phyloP scores from a whole-genome alignment of 164 flowering plant genomes.

The Taxillus chinensis region DNA sequence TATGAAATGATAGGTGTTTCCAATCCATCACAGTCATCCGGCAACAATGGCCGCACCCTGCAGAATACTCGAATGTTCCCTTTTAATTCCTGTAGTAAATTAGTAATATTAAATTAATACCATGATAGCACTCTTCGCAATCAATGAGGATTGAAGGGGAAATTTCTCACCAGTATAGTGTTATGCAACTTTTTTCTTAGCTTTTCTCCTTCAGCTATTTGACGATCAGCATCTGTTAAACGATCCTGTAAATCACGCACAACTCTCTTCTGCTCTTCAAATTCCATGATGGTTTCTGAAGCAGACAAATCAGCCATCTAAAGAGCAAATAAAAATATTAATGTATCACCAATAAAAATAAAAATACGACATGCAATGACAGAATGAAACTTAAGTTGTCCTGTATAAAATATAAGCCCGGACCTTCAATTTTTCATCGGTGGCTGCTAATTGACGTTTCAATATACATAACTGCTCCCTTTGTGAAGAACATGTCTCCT shows the following conservation, averaged over 20 bases:
- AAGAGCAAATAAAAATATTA: background rate
- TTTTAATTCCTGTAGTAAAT: conserved; percentile 28
- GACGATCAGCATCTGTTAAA: conserved; percentile 20
- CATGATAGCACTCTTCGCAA: background rate
- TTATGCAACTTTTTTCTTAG: conserved; percentile 31
- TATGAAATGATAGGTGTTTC: conserved; percentile 14
- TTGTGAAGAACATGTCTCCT: conserved; percentile 29
- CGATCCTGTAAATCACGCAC: conserved; percentile 19
- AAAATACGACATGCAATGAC: background rate
- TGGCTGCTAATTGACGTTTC: conserved; percentile 22
- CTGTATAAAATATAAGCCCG: background rate
- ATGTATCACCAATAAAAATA: background rate
- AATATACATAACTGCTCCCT: conserved; percentile 16
- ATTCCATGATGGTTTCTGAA: conserved; percentile 15
- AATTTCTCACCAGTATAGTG: conserved; percentile 23
- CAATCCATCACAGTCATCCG: conserved; percentile 1
- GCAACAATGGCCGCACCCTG: conserved; percentile 29
- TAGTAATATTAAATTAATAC: background rate
- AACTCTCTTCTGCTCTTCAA: conserved; percentile 18
- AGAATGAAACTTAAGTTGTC: no score
- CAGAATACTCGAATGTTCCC: conserved; percentile 38
- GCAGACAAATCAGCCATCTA: conserved; percentile 29
- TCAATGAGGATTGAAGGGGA: no score
- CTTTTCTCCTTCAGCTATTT: conserved; percentile 25
- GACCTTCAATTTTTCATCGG: conserved; percentile 29